Percentiles rank a stretch among this genome's conserved stretches.
phyloP scores from a whole-genome alignment of 176 grass and related monocot species.

The Eleusine indica region DNA sequence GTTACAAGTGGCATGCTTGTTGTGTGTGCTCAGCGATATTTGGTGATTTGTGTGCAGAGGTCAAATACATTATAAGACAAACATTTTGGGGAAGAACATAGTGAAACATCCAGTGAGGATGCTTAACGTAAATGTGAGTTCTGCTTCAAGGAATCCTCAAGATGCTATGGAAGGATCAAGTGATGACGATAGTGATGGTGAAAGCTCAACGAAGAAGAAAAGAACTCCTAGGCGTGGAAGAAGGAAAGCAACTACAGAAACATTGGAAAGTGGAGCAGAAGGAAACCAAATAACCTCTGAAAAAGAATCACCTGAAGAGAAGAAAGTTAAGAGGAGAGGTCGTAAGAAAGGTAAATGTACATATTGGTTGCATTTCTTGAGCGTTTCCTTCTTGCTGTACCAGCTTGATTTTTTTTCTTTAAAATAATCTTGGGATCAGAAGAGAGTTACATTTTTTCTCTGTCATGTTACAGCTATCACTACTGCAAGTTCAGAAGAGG shows the following conservation, averaged over 20 bases:
- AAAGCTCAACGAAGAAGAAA: conserved; percentile 37
- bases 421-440: neutral
- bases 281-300: conserved; percentile 32
- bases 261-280: neutral
- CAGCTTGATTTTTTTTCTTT: neutral
- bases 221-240: conserved; percentile 42
- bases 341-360: conserved; percentile 63
- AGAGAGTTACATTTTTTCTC: conserved; percentile 1
- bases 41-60: conserved; percentile 22
- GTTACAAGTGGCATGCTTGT: neutral
- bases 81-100: conserved; percentile 28
- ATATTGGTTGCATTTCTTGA: conserved; percentile 21
- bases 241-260: conserved; percentile 51
- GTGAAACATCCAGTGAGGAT: conserved; percentile 5
- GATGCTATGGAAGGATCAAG: conserved; percentile 33
- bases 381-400: neutral
- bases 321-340: conserved; percentile 46
- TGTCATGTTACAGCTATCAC: conserved; percentile 40
- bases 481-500: conserved; percentile 40
- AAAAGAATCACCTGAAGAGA: conserved; percentile 50
- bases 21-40: neutral
- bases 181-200: conserved; percentile 39
- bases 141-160: conserved; percentile 54
- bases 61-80: conserved; percentile 36
- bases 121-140: conserved; percentile 34